Evolutionary conservation across 176 grass and related monocot genomes (phyloP), one percentile per base, ranked within the genome.

Genomic region (Lolium perenne): DNA sequence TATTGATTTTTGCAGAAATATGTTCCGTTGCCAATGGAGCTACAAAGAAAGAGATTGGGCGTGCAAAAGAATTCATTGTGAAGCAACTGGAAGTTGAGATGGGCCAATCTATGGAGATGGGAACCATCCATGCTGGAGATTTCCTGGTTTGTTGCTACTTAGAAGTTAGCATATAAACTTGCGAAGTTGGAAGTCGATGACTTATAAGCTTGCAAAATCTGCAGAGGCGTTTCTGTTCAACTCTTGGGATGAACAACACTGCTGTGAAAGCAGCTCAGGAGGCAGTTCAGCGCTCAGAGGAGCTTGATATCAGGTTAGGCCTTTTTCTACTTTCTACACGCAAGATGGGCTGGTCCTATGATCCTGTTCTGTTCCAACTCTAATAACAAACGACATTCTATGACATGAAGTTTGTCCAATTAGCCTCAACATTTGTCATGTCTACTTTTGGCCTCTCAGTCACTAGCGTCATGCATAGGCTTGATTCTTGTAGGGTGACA

Each of bases 41-140:
- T 54, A 97, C 94, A 83, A 97, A 97, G 88, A 97, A 97, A 83
- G 94, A 97, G 85, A 94, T 94, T 83, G 94, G 92, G 17, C 75
- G 94, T 64, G 94, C 94, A 78, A 97, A 97, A 90, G 94, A 97
- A 58, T 97, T 94, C 57, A 97, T 97, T 35, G 94, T 97, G 46
- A 97, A 97, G 41, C 94, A 94, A 43, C 86, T 97, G 41, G 92
- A 97, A 94, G 94, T 94, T 84, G 94, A 97, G 67, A 97, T 97
- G 94, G 94, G 94, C 56, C 90, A 94, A 78, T 94, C 94, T 60
- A 97, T 97, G 94, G 94, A 97, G 88, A 97, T 94, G 92, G 90
- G 94, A 86, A 94, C 94, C 73, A 94, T 97, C 68, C 92, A 97
- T 81, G 92, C 92, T 43, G 92, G 86, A 80, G 92, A 94, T 92